Evolutionary conservation across 805 yeast species (phyloP).

Genomic region (Starmerella vaccinii): DNA sequence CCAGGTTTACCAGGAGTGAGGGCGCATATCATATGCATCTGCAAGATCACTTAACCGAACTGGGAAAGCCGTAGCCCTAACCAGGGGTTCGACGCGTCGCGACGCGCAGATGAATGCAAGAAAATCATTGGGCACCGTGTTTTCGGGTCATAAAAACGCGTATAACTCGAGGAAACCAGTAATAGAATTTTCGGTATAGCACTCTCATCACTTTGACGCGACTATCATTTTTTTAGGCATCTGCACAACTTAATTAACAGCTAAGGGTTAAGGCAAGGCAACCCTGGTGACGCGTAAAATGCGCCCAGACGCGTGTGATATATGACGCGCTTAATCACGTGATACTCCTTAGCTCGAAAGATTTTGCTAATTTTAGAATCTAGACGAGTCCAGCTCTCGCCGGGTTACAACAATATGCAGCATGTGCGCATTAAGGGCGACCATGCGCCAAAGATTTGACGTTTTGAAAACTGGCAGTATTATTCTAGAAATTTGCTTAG

Average conservation of each 20-base stretch:
- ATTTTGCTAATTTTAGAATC: neutral
- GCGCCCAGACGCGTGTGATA: neutral
- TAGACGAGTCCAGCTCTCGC: neutral
- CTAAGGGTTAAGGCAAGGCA: neutral
- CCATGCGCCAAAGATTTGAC: no score
- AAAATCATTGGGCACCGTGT: no score
- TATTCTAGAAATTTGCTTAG: no score
- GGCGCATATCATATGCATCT: neutral
- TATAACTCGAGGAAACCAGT: no score
- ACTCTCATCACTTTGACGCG: no score
- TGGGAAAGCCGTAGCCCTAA: neutral
- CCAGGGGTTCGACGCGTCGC: constrained; percentile 5
- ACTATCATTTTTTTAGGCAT: no score
- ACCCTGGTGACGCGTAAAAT: neutral
- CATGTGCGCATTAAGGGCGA: no score
- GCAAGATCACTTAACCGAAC: constrained; percentile 5
- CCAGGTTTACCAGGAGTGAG: constrained; percentile 2
- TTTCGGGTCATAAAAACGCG: no score
- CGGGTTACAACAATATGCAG: no score
- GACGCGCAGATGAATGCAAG: no score
- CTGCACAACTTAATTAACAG: neutral
- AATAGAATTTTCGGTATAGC: no score
- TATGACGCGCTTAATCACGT: neutral
- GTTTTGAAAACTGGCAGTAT: no score
- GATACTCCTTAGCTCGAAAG: neutral